Evolutionary conservation across 768 basidiomycete genomes (phyloP).

Genomic region (Suillus clintonianus): DNA sequence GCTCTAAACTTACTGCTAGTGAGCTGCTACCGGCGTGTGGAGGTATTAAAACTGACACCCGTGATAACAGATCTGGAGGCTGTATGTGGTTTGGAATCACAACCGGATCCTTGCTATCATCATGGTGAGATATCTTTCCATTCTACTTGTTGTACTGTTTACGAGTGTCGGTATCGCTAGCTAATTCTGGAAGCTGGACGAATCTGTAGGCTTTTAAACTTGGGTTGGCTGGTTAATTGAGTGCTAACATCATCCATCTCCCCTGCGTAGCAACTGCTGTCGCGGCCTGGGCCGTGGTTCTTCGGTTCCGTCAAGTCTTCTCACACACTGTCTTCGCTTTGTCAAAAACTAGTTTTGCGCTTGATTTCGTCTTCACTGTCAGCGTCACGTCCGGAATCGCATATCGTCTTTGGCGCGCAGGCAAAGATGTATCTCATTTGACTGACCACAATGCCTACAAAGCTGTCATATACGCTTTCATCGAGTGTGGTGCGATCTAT

Average conservation of each 20-base stretch:
- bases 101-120: background rate
- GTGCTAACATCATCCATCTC: background rate
- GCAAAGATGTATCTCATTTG: background rate
- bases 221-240: background rate
- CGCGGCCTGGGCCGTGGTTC: background rate
- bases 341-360: conserved; percentile 3
- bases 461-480: conserved; percentile 11
- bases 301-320: background rate
- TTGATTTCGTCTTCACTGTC: conserved; percentile 12
- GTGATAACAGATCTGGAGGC: conserved; percentile 1
- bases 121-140: background rate
- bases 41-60: background rate
- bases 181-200: conserved; percentile 1
- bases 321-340: background rate
- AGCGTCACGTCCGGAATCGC: conserved; percentile 12
- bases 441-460: conserved; percentile 7
- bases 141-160: background rate
- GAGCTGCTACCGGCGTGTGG: background rate
- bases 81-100: conserved; percentile 1
- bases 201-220: background rate
- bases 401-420: conserved; percentile 12
- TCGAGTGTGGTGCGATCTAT: conserved; percentile 21
- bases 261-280: background rate
- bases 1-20: background rate
- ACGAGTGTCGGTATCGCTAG: background rate